Percentiles rank a stretch among this genome's conserved stretches.
Evolutionary conservation across 2,329 filamentous ascomycete species (phyloP).

Genomic region (Fusarium tupiense): DNA sequence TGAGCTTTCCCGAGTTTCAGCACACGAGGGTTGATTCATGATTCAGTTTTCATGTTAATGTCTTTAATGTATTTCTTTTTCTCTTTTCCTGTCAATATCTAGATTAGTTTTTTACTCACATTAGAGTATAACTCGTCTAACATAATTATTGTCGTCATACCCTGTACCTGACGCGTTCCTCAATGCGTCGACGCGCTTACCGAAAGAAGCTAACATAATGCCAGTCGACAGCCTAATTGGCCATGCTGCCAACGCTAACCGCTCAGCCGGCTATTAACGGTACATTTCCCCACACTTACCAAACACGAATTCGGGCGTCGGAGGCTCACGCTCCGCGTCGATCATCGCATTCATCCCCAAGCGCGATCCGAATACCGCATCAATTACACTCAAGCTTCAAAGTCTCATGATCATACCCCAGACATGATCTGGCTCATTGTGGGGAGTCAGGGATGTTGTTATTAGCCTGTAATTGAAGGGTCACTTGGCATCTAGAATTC

Average conservation of each 20-base stretch:
- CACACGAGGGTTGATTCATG: neutral
- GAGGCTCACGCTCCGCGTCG: neutral
- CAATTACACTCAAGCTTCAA: neutral
- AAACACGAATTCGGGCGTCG: neutral
- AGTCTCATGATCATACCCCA: neutral
- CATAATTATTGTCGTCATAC: neutral
- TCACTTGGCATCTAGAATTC: neutral
- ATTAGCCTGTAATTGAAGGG: slow-evolving; percentile 10
- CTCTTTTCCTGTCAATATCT: neutral
- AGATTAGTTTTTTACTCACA: rapidly evolving
- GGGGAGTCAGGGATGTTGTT: neutral
- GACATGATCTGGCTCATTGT: neutral
- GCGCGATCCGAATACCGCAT: neutral
- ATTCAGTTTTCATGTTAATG: neutral
- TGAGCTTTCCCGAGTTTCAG: neutral
- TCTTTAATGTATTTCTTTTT: neutral
- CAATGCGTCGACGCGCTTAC: neutral
- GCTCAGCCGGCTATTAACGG: neutral
- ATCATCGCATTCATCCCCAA: neutral
- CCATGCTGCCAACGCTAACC: neutral
- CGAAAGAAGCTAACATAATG: neutral
- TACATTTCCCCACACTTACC: neutral
- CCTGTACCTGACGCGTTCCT: neutral
- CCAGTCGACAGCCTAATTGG: neutral
- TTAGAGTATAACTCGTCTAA: too few relatives aligned